A percentile compares a stretch with the other conserved stretches of the same genome.
phyloP scores from a whole-genome alignment of 163 green algal species.

The Scenedesmus sp. region DNA sequence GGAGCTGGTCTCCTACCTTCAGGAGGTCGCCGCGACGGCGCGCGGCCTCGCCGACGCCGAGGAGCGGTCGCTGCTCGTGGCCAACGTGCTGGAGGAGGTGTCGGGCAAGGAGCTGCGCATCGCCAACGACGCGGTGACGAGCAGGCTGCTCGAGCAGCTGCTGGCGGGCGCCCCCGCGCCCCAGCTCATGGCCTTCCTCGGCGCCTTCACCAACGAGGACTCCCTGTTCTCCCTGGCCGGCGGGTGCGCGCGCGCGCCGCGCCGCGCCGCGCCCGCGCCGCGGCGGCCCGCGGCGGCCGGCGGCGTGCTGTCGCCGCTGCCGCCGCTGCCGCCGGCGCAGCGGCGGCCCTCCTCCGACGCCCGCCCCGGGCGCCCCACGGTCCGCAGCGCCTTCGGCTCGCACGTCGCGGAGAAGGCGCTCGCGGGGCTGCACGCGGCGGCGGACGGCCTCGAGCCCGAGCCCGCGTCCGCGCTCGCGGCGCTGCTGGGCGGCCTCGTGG shows the following conservation, averaged over 20 bases:
- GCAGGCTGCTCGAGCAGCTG: slow-evolving; percentile 73
- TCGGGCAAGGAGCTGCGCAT: slow-evolving; percentile 47
- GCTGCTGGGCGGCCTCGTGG: slow-evolving; percentile 48
- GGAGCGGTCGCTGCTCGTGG: slow-evolving; percentile 70
- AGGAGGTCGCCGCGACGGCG: slow-evolving; percentile 66
- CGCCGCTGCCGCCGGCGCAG: background rate
- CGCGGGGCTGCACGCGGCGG: slow-evolving; percentile 47
- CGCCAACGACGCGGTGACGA: slow-evolving; percentile 65
- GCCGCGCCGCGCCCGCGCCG: background rate
- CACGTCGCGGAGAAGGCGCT: slow-evolving; percentile 79
- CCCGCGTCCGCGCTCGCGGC: slow-evolving; percentile 1
- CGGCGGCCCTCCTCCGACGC: too few relatives aligned
- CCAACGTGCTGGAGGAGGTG: slow-evolving; percentile 77
- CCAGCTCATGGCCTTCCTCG: slow-evolving; percentile 62
- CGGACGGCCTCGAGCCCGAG: background rate
- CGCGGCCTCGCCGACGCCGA: slow-evolving; percentile 67
- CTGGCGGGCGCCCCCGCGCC: slow-evolving; percentile 55
- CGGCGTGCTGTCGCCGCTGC: background rate
- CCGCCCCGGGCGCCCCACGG: too few relatives aligned
- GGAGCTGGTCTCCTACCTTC: slow-evolving; percentile 46
- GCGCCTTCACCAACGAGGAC: slow-evolving; percentile 56
- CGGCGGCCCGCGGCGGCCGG: background rate
- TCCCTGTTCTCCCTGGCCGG: slow-evolving; percentile 63
- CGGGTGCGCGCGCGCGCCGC: slow-evolving; percentile 54
- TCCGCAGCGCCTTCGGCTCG: slow-evolving; percentile 80